Percentiles rank a stretch among this genome's conserved stretches.
phyloP scores from a whole-genome alignment of 2,329 filamentous ascomycete genomes.

The Hymenoscyphus fructigenus region DNA sequence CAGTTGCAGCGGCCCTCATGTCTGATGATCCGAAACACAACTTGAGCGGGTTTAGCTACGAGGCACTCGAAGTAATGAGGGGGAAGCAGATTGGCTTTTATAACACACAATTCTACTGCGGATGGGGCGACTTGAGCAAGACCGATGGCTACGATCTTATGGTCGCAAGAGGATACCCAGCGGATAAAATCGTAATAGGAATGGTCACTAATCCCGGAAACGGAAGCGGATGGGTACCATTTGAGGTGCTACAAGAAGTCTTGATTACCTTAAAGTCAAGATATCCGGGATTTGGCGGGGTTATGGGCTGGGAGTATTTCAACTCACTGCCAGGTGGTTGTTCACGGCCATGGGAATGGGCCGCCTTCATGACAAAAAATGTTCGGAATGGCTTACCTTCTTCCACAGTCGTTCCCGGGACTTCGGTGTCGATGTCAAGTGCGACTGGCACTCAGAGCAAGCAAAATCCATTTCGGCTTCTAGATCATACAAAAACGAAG shows the following conservation, averaged over 20 bases:
- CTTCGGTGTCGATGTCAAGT: constrained; percentile 4
- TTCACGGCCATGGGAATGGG: constrained; percentile 75
- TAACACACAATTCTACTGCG: constrained; percentile 91
- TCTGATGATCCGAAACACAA: constrained; percentile 55
- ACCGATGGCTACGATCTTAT: constrained; percentile 52
- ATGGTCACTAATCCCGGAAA: constrained; percentile 77
- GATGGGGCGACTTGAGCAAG: constrained; percentile 55
- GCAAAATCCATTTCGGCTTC: constrained; percentile 19
- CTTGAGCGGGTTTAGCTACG: constrained; percentile 81
- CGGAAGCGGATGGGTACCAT: constrained; percentile 65
- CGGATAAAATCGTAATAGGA: constrained; percentile 74
- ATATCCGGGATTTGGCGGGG: constrained; percentile 74
- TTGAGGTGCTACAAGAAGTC: constrained; percentile 55
- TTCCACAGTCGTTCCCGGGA: constrained; percentile 2
- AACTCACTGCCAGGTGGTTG: constrained; percentile 69
- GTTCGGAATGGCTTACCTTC: constrained; percentile 18
- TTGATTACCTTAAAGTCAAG: constrained; percentile 55
- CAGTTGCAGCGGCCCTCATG: constrained; percentile 74
- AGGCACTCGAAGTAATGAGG: constrained; percentile 66
- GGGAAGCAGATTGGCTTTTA: constrained; percentile 76
- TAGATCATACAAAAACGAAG: constrained; percentile 22
- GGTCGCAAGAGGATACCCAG: constrained; percentile 65
- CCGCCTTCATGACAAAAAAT: constrained; percentile 54
- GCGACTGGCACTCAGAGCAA: constrained; percentile 6
- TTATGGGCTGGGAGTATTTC: constrained; percentile 97